Percentiles rank a stretch among this genome's conserved stretches.
Conservation (phyloP, 2,329 filamentous ascomycete genomes). For the Claviceps spartinae region DNA sequence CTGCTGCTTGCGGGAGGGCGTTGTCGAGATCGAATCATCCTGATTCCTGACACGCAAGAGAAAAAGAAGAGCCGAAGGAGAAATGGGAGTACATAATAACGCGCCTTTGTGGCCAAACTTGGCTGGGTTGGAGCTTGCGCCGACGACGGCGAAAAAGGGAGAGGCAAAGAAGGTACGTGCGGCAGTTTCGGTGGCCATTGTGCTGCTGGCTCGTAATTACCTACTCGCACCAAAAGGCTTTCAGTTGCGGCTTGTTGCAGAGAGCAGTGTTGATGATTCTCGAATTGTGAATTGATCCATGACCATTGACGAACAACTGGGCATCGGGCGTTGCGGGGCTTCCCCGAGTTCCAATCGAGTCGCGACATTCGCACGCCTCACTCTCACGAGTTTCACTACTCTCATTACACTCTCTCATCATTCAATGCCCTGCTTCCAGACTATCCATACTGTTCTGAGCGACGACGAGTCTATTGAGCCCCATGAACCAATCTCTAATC, state of each 20-base stretch:
- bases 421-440: too few relatives aligned
- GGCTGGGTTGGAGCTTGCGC: conserved; percentile 68
- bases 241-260: neutral
- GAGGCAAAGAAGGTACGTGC: conserved; percentile 70
- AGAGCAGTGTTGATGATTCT: neutral
- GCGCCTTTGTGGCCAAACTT: conserved; percentile 85
- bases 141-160: conserved; percentile 73
- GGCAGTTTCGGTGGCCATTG: conserved; percentile 54
- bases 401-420: too few relatives aligned
- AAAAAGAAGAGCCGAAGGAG: neutral
- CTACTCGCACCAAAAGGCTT: neutral
- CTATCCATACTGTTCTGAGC: neutral
- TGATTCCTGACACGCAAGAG: neutral
- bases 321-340: neutral
- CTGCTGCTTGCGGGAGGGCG: neutral
- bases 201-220: too few relatives aligned
- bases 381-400: too few relatives aligned
- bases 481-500: neutral
- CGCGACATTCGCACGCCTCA: neutral
- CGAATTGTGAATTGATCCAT: neutral
- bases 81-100: conserved; percentile 10
- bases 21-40: neutral
- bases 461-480: neutral
- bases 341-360: neutral
- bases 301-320: neutral